phyloP scores from a whole-genome alignment of 257 asterid species.

The Pogostemon cablin region DNA sequence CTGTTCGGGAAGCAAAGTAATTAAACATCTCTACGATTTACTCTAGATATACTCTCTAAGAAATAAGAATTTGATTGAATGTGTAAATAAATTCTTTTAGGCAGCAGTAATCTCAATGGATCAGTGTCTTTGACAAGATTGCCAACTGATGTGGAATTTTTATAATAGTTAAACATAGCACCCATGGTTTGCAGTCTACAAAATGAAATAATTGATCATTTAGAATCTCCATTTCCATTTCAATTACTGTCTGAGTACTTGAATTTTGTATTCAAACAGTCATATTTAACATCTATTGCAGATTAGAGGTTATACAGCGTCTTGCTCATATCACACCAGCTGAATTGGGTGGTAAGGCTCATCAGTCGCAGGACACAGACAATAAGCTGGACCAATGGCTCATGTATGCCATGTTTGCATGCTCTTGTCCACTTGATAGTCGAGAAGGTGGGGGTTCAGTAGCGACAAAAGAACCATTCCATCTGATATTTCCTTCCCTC shows the following conservation, averaged over 20 bases:
- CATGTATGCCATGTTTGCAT: slow-evolving; percentile 96
- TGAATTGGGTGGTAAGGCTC: slow-evolving; percentile 97
- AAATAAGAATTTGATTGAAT: slow-evolving; percentile 22
- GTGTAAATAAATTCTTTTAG: slow-evolving; percentile 22
- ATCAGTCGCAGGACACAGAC: slow-evolving; percentile 94
- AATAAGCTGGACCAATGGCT: slow-evolving; percentile 98
- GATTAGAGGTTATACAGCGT: slow-evolving; percentile 93
- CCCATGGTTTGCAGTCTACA: slow-evolving; percentile 1
- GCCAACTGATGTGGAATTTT: slow-evolving; percentile 4
- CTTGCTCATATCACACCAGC: slow-evolving; percentile 90
- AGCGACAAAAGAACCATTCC: slow-evolving; percentile 87
- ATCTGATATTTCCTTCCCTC: slow-evolving; percentile 91
- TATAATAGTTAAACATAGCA: slow-evolving; percentile 4
- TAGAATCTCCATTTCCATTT: slow-evolving; percentile 28
- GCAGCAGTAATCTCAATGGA: slow-evolving; percentile 21
- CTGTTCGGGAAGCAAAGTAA: slow-evolving; percentile 97
- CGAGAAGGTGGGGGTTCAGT: slow-evolving; percentile 92
- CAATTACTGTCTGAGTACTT: slow-evolving; percentile 20
- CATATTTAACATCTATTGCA: slow-evolving; percentile 44
- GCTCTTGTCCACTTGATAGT: slow-evolving; percentile 86
- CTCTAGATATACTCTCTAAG: slow-evolving; percentile 19
- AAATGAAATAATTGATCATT: slow-evolving; percentile 22
- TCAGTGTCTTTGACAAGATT: slow-evolving; percentile 8
- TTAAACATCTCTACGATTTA: slow-evolving; percentile 35
- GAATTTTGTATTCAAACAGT: slow-evolving; percentile 18